These are phyloP conservation scores for Vigna hirtella DNA, from an alignment of 306 rosid genomes.

Conservation along the genomic window DNA sequence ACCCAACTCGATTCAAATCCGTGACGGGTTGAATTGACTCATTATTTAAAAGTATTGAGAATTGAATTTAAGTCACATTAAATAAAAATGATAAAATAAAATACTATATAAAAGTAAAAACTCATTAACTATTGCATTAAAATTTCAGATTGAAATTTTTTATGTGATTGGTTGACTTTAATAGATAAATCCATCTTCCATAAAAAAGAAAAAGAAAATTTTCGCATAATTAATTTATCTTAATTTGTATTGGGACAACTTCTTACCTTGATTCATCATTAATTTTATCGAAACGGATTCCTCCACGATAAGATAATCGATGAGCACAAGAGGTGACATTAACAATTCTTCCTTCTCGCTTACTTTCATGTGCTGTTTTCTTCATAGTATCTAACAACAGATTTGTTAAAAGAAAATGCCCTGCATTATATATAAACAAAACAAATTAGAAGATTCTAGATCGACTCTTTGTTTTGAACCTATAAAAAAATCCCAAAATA, in stretches of 20 bases:
- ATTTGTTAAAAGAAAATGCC: constrained; percentile 22
- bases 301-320: neutral
- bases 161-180: neutral
- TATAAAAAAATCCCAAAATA: no score
- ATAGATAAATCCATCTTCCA: neutral
- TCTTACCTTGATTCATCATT: constrained; percentile 24
- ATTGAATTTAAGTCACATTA: no score
- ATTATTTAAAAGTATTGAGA: no score
- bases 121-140: no score
- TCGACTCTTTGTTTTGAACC: no score
- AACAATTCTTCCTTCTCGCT: constrained; percentile 21
- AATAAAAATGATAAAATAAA: no score
- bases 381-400: constrained; percentile 15
- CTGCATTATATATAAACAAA: neutral
- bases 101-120: no score
- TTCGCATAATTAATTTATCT: neutral
- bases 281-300: constrained; percentile 12
- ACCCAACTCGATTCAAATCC: no score
- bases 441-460: neutral
- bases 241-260: neutral
- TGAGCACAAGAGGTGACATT: neutral
- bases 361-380: constrained; percentile 2
- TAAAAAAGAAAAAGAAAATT: neutral
- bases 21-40: no score
- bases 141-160: no score